Evolutionary conservation across 768 basidiomycete genomes (phyloP).

Genomic region (Boletus reticuloceps): DNA sequence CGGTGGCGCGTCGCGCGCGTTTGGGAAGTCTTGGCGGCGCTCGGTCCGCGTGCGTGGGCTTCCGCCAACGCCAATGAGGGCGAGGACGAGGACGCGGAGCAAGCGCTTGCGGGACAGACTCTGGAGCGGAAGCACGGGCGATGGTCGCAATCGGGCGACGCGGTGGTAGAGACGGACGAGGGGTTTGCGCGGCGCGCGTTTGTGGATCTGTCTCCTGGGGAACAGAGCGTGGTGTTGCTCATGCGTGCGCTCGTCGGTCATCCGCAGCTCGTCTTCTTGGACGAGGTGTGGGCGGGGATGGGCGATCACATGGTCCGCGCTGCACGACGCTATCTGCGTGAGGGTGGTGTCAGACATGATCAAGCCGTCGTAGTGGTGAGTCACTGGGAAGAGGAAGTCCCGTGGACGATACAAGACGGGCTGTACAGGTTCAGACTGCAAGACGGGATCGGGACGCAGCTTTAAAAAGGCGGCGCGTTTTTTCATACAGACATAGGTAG

Average conservation of each 20-base stretch:
- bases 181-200: slow-evolving; percentile 55
- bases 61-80: not conserved
- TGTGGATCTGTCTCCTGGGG: slow-evolving; percentile 61
- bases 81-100: too few relatives aligned
- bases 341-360: slow-evolving; percentile 44
- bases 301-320: slow-evolving; percentile 70
- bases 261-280: slow-evolving; percentile 76
- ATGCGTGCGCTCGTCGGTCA: slow-evolving; percentile 80
- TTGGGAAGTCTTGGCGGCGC: slow-evolving; percentile 57
- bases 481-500: not conserved
- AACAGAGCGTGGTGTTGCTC: slow-evolving; percentile 79
- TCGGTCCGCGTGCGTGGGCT: slow-evolving; percentile 60
- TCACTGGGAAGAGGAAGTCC: slow-evolving; percentile 91
- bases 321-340: slow-evolving; percentile 61
- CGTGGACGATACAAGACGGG: slow-evolving; percentile 65
- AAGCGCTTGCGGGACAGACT: not conserved
- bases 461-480: too few relatives aligned
- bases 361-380: slow-evolving; percentile 86
- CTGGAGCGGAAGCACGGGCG: too few relatives aligned
- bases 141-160: too few relatives aligned
- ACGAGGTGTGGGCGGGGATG: slow-evolving; percentile 96
- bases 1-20: slow-evolving; percentile 42
- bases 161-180: slow-evolving; percentile 21
- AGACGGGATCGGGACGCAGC: slow-evolving; percentile 29
- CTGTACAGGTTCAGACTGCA: slow-evolving; percentile 39